Evolutionary conservation across 2,329 filamentous ascomycete species (phyloP).

Genomic region (Thielaviopsis punctulata): DNA sequence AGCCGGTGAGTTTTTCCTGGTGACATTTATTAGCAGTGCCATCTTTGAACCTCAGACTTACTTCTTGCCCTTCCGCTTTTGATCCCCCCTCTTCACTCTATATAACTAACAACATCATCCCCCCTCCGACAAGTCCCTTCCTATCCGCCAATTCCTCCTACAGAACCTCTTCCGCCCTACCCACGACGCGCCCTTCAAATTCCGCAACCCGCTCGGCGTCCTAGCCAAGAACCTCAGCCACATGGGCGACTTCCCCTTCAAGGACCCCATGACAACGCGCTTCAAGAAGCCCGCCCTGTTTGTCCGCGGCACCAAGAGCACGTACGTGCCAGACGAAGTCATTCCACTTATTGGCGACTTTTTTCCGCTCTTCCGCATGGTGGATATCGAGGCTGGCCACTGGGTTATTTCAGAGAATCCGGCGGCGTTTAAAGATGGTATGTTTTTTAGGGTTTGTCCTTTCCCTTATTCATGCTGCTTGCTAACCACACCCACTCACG

Average conservation of each 20-base stretch:
- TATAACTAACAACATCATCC: not conserved
- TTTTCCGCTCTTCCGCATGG: constrained; percentile 60
- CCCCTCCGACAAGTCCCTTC: constrained; percentile 42
- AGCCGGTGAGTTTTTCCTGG: constrained; percentile 31
- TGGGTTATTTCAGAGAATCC: constrained; percentile 86
- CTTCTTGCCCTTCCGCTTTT: not conserved
- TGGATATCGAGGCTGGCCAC: constrained; percentile 63
- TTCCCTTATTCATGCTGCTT: not conserved
- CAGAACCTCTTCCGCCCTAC: constrained; percentile 55
- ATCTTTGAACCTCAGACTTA: too few species aligned
- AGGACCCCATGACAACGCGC: constrained; percentile 45
- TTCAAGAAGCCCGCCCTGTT: constrained; percentile 71
- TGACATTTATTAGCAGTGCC: too few species aligned
- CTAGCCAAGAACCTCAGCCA: constrained; percentile 51
- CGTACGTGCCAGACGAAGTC: constrained; percentile 65
- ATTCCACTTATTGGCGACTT: constrained; percentile 66
- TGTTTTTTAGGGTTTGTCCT: constrained; percentile 17
- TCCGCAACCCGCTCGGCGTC: constrained; percentile 61
- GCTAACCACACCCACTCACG: not conserved
- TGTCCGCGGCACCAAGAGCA: constrained; percentile 58
- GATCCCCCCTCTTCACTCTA: not conserved
- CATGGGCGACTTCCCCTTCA: constrained; percentile 81
- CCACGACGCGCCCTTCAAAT: constrained; percentile 41
- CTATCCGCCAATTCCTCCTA: constrained; percentile 79
- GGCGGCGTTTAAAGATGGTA: constrained; percentile 58